Base-by-base conservation (phyloP, 768 basidiomycete species). In the Leccinum ochraceum region DNA sequence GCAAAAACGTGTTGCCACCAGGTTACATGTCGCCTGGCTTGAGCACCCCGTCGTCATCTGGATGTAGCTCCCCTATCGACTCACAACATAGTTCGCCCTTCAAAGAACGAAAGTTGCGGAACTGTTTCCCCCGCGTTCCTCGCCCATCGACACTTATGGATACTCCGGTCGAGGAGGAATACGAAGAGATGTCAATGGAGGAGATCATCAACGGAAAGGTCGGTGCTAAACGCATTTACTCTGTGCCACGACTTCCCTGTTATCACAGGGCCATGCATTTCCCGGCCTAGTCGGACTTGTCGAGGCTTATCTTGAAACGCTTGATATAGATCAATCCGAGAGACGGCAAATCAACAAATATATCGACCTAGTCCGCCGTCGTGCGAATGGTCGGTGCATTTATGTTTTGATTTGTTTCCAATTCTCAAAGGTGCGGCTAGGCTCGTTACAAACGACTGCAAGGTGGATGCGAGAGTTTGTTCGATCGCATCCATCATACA, bases 181-280 rank as follows among this genome's bases (percentile, higher is more conserved):
- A 93, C 63, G 92, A 88, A 67, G 93, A 96, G 71, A 95, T 96
- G 89, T 85, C 90, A 0, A 83, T 98, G 73, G 79, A 92, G 61
- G 94, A 98, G 76, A 92, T 98, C 54, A 89, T 99, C 75, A 93
- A 90, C 66, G 97, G 97, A n/a, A 91, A 92, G 83, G 90, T 88
- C 61, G 54, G 77, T 63, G 34, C 62, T 37, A 20, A 52, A 60
- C 54, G 53, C 53, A 51, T 36, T 52, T 54, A 51, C 22, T 53
- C 32, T 49, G 7, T 50, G 30, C 30, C 16, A 11, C n/a, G 11
- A 54, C 54, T 50, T 49, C 64, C 58, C 39, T 50, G 24, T n/a
- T 39, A 57, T 59, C 54, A 63, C 60, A 92, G 87, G 84, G 83
- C 8, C 74, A 78, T 36, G 69, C 74, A 32, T 95, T 92, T 78